Conservation (phyloP, 176 grass and related monocot genomes). For the Oryza meyeriana region DNA sequence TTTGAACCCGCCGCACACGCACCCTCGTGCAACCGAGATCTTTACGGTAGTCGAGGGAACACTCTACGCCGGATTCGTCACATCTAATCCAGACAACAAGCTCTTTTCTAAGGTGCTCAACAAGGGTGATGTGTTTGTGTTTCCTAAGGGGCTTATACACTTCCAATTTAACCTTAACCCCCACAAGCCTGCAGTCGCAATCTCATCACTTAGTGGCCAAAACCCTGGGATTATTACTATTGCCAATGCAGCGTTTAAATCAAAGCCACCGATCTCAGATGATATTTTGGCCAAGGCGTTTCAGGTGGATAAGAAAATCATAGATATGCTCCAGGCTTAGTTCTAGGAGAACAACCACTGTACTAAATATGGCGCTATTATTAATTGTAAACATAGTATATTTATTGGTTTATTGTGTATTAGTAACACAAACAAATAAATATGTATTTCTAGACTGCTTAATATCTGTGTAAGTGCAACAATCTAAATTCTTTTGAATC, state of each 20-base stretch:
- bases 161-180: conserved; percentile 34
- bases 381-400: not conserved
- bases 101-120: conserved; percentile 44
- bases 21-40: conserved; percentile 33
- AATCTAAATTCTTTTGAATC: too few relatives aligned
- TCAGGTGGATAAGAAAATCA: conserved; percentile 26
- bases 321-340: conserved; percentile 43
- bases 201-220: conserved; percentile 22
- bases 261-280: conserved; percentile 39
- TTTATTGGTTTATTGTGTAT: not conserved
- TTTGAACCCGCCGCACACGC: conserved; percentile 21
- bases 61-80: conserved; percentile 43
- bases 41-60: conserved; percentile 17
- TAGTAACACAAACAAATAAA: not conserved
- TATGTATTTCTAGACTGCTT: too few relatives aligned
- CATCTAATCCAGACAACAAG: conserved; percentile 22
- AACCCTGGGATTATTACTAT: conserved; percentile 38
- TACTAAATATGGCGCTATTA: not conserved
- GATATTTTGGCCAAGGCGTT: conserved; percentile 42
- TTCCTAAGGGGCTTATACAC: conserved; percentile 22
- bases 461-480: too few relatives aligned
- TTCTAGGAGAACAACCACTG: conserved; percentile 36
- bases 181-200: conserved; percentile 8
- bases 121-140: conserved; percentile 48
- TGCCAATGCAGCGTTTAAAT: conserved; percentile 36